Conservation (phyloP, 495 filamentous ascomycete genomes). For the Jackrogersella multiformis region DNA sequence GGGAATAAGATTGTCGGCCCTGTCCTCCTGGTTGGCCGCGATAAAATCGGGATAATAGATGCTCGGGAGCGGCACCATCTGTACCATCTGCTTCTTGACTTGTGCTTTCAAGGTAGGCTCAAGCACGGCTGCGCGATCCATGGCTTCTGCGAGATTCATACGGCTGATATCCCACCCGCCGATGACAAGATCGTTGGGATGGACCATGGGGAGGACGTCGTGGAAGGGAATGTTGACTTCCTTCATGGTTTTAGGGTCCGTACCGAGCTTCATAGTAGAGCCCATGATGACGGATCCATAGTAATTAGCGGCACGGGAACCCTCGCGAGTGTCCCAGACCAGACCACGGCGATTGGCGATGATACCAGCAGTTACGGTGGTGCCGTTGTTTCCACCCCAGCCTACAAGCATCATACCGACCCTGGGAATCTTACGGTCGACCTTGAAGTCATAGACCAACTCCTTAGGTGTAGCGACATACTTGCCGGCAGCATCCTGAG, state of each 20-base stretch:
- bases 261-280: constrained; percentile 95
- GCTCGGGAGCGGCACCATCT: constrained; percentile 88
- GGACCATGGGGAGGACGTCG: constrained; percentile 93
- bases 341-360: constrained; percentile 90
- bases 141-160: constrained; percentile 87
- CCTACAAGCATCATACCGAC: constrained; percentile 97
- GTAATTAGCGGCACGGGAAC: constrained; percentile 87
- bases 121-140: constrained; percentile 95
- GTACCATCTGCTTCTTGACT: constrained; percentile 91
- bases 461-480: constrained; percentile 87
- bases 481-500: constrained; percentile 75
- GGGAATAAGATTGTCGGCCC: constrained; percentile 88
- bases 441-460: constrained; percentile 95
- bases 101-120: constrained; percentile 89
- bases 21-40: constrained; percentile 96
- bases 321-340: constrained; percentile 93
- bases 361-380: constrained; percentile 96
- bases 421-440: constrained; percentile 92
- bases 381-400: constrained; percentile 98
- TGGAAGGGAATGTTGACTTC: constrained; percentile 98
- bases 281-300: constrained; percentile 97
- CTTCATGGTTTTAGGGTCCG: constrained; percentile 80
- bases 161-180: constrained; percentile 97
- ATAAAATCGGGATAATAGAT: constrained; percentile 99
- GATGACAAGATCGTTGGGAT: constrained; percentile 94